Conservation (phyloP, 1,139 yeast genomes). For the Pichia norvegensis region DNA sequence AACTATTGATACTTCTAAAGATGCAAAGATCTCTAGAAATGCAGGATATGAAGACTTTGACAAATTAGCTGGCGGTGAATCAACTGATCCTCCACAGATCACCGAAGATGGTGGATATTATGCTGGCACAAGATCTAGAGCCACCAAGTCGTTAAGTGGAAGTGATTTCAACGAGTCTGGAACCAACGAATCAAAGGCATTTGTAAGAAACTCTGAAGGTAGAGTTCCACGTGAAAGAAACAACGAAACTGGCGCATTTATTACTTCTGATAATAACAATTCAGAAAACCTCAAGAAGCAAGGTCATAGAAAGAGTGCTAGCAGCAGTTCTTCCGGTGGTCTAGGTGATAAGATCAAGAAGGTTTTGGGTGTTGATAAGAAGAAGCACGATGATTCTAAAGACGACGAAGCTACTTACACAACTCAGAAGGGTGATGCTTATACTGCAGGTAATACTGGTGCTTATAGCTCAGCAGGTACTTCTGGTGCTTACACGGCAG, state of each 20-base stretch:
- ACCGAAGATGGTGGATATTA: conserved; percentile 4
- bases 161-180: not conserved
- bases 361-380: not conserved
- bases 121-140: conserved; percentile 1
- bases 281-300: not conserved
- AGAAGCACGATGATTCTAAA: not conserved
- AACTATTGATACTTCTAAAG: not conserved
- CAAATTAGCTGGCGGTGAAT: not conserved
- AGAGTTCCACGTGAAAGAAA: not conserved
- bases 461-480: not conserved
- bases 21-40: not conserved
- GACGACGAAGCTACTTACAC: not conserved
- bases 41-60: not conserved
- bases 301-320: not conserved
- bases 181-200: not conserved
- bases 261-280: not conserved
- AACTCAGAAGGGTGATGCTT: not conserved
- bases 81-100: not conserved
- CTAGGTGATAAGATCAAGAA: conserved; percentile 1
- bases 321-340: not conserved
- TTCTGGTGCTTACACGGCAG: not conserved
- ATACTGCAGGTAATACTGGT: not conserved
- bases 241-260: not conserved
- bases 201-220: not conserved
- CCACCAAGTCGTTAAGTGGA: not conserved